Evolutionary conservation across 768 basidiomycete genomes (phyloP).

Genomic region (Hericium alpestre): DNA sequence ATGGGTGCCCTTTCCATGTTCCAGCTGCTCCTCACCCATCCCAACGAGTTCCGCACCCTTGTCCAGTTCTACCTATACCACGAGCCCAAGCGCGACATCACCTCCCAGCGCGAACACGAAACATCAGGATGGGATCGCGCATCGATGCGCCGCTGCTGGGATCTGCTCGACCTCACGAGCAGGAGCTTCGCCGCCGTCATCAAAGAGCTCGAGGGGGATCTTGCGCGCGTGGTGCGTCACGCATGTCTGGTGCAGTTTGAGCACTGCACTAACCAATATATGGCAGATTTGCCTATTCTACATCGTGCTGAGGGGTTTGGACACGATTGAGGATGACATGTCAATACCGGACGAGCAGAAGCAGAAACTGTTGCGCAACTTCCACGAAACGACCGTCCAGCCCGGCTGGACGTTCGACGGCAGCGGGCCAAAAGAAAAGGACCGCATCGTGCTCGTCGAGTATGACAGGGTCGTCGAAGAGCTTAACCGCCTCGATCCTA

Average conservation of each 20-base stretch:
- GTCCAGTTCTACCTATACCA: conserved; percentile 78
- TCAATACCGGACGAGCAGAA: conserved; percentile 80
- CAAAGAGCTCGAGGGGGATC: conserved; percentile 90
- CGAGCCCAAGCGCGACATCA: conserved; percentile 75
- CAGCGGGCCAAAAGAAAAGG: conserved; percentile 79
- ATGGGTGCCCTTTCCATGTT: conserved; percentile 58
- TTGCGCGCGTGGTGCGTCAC: conserved; percentile 76
- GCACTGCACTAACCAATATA: neutral
- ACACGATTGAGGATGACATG: conserved; percentile 99
- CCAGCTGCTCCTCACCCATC: conserved; percentile 63
- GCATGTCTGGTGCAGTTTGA: neutral
- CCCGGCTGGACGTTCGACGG: conserved; percentile 84
- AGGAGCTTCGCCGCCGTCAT: conserved; percentile 88
- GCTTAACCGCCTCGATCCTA: conserved; percentile 52
- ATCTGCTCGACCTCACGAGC: conserved; percentile 78
- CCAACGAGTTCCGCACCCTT: conserved; percentile 73
- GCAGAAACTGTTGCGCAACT: conserved; percentile 72
- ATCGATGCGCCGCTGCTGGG: conserved; percentile 86
- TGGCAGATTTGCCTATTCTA: conserved; percentile 88
- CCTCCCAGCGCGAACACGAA: conserved; percentile 56
- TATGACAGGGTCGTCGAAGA: conserved; percentile 78
- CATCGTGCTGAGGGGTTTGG: conserved; percentile 85
- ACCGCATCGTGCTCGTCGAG: conserved; percentile 73
- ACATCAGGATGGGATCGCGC: conserved; percentile 82
- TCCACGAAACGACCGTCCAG: conserved; percentile 68